Evolutionary conservation across 345 rosid genomes (phyloP).

Genomic region (Erucastrum elatum): DNA sequence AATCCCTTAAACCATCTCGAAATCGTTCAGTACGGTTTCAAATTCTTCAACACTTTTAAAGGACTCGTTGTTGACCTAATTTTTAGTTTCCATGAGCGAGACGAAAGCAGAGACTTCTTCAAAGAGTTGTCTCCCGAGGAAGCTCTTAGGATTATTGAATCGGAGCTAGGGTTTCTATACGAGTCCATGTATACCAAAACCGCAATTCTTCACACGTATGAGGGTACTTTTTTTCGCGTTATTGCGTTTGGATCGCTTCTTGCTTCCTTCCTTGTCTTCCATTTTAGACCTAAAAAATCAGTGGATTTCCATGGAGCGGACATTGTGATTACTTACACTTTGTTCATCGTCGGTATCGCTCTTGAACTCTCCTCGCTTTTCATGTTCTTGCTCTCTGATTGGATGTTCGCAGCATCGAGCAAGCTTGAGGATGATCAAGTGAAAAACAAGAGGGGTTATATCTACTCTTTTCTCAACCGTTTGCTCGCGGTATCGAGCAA

Average conservation of each 20-base stretch:
- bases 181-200: constrained; percentile 62
- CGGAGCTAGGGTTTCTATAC: constrained; percentile 66
- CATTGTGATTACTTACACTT: constrained; percentile 50
- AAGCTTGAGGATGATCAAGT: constrained; percentile 16
- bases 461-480: too few species aligned
- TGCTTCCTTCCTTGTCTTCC: constrained; percentile 44
- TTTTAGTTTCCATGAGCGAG: constrained; percentile 52
- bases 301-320: constrained; percentile 38
- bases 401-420: constrained; percentile 44
- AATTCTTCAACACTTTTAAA: constrained; percentile 48
- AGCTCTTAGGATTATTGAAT: constrained; percentile 53
- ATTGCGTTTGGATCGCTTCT: constrained; percentile 37
- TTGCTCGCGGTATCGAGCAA: constrained; percentile 25
- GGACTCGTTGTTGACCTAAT: constrained; percentile 61
- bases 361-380: constrained; percentile 46
- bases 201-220: constrained; percentile 39
- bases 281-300: constrained; percentile 26
- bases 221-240: constrained; percentile 39
- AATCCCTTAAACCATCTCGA: constrained; percentile 23
- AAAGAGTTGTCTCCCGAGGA: constrained; percentile 18
- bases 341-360: constrained; percentile 51
- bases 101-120: constrained; percentile 55
- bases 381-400: constrained; percentile 58
- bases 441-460: neutral
- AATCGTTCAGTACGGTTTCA: constrained; percentile 42